These are phyloP conservation scores for Monosporascus sp. DNA, from an alignment of 2,329 filamentous ascomycete species.

Conservation along the genomic window DNA sequence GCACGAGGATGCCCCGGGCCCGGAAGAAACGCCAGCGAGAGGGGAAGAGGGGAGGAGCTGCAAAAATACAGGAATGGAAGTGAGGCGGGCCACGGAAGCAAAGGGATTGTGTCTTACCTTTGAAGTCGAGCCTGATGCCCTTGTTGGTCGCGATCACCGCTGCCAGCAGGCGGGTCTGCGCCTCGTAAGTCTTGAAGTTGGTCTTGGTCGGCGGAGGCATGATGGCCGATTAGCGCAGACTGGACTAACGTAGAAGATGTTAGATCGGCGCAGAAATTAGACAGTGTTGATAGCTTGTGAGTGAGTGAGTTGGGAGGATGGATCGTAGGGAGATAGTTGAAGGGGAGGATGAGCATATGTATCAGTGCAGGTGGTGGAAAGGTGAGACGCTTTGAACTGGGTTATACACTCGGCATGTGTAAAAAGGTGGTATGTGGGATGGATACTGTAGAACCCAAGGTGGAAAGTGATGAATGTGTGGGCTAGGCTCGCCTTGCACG, in stretches of 20 bases:
- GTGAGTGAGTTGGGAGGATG: not conserved
- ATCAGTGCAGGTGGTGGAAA: not conserved
- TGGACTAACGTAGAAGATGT: constrained; percentile 4
- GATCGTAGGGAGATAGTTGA: not conserved
- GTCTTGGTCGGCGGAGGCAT: constrained; percentile 41
- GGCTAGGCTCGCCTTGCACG: no score
- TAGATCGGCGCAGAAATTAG: not conserved
- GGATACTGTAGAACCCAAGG: no score
- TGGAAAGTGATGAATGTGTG: no score
- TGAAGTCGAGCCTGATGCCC: constrained; percentile 51
- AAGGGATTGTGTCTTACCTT: constrained; percentile 40
- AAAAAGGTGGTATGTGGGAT: no score
- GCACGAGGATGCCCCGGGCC: not conserved
- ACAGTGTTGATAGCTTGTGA: not conserved
- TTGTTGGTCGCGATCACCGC: constrained; percentile 56
- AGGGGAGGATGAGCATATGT: not conserved
- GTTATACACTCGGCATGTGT: no score
- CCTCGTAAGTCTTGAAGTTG: constrained; percentile 57
- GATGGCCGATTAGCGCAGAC: constrained; percentile 3
- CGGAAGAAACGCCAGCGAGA: not conserved
- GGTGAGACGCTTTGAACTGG: not conserved
- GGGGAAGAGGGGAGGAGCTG: not conserved
- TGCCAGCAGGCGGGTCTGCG: constrained; percentile 53
- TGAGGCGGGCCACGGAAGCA: not conserved
- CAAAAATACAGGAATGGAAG: not conserved